Base-by-base conservation (phyloP, 768 basidiomycete genomes). In the Daedaleopsis nitida region DNA sequence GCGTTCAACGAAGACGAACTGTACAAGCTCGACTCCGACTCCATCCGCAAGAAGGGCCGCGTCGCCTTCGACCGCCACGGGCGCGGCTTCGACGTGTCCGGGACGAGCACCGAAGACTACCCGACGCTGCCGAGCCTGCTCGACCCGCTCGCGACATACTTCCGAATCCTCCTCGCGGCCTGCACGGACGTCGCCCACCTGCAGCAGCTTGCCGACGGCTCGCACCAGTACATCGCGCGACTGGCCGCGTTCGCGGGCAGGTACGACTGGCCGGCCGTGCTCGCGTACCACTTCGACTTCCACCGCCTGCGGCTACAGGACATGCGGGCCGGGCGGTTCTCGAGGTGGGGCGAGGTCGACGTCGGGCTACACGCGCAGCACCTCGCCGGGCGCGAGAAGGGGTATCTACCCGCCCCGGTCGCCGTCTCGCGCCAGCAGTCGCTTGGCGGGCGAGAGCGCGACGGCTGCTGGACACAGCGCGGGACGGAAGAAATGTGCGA, bases 221-320 rank as follows among this genome's bases (percentile, higher is more conserved):
- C 48, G 23, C 48, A 50, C 23, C 23, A 24, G 48, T 50, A 50
- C 48, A 14, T 50, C 48, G n/a, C 48, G 23, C 48, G 23, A 5
- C 48, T 50, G 21, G 48, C 27, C 21, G 48, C 48, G 10, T 32
- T 50, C 48, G 48, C 21, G 48, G 48, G 6, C 21, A 24, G 12
- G 17, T 32, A 50, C 48, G 48, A 50, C 10, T 50, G 48, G 48
- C 21, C 48, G 21, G 48, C 48, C 11, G 48, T 50, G 23, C 48
- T 50, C 23, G 48, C 48, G 48, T 50, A 50, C 48, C 48, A 50
- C 48, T 50, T 50, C 17, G 48, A 50, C 23, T 50, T 50, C 48
- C 23, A 24, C 48, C 48, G 48, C 19, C 21, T 24, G 11, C 48
- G 23, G 23, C 14, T 24, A 23, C 23, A 14, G 14, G 48, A 50